Percentiles rank a stretch among this genome's conserved stretches.
Conservation (phyloP, 208 protist genomes). For the Wallacemonas sp. region DNA sequence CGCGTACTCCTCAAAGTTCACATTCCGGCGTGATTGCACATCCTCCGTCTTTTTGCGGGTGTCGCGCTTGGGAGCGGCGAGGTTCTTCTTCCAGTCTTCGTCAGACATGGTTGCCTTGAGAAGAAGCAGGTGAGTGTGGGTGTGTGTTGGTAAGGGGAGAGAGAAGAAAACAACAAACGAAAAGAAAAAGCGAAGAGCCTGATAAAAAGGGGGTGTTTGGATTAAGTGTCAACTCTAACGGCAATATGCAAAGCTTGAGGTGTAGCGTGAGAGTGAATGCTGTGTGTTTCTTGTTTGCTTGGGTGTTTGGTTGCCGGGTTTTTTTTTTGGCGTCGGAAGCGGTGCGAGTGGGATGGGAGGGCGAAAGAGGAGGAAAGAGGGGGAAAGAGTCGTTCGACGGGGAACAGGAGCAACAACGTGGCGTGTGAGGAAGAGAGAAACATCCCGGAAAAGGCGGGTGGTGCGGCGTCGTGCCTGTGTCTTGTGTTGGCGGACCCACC, state of each 20-base stretch:
- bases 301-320: constrained; percentile 6
- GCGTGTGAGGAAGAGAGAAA: constrained; percentile 4
- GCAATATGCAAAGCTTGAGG: background rate
- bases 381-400: background rate
- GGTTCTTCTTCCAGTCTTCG: constrained; percentile 85
- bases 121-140: background rate
- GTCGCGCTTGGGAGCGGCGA: constrained; percentile 72
- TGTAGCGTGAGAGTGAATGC: constrained; percentile 1
- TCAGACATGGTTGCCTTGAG: constrained; percentile 41
- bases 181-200: background rate
- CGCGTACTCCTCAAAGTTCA: constrained; percentile 98
- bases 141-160: constrained; percentile 2
- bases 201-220: constrained; percentile 6
- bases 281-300: constrained; percentile 2
- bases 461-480: too few relatives aligned
- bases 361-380: background rate
- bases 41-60: constrained; percentile 95
- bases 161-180: constrained; percentile 7
- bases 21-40: constrained; percentile 97
- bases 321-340: too few relatives aligned
- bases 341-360: too few relatives aligned
- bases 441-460: too few relatives aligned
- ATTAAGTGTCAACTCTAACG: too few relatives aligned
- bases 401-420: background rate
- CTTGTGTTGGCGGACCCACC: background rate